These are phyloP conservation scores for Vinca minor DNA, from an alignment of 257 asterid genomes.

Conservation along the genomic window DNA sequence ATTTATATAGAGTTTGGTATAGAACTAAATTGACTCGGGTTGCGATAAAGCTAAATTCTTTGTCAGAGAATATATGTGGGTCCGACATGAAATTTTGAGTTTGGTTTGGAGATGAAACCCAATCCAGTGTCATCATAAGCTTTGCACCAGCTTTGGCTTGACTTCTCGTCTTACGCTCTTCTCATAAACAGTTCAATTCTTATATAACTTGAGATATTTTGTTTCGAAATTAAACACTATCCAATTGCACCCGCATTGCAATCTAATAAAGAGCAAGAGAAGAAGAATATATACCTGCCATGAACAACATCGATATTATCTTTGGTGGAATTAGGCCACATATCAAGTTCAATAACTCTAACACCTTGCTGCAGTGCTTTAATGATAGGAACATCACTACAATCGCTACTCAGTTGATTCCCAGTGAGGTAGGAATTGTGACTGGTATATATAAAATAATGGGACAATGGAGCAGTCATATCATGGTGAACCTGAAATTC, in stretches of 20 bases:
- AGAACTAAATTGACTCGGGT: too few relatives aligned
- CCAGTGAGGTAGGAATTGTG: constrained; percentile 82
- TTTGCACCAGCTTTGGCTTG: too few relatives aligned
- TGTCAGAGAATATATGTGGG: too few relatives aligned
- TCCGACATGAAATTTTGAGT: too few relatives aligned
- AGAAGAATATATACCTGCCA: constrained; percentile 46
- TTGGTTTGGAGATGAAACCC: too few relatives aligned
- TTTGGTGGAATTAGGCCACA: constrained; percentile 78
- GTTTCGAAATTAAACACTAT: too few relatives aligned
- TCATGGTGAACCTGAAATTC: constrained; percentile 53
- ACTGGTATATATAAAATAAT: constrained; percentile 62
- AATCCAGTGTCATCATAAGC: too few relatives aligned
- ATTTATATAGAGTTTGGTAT: too few relatives aligned
- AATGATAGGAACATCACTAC: constrained; percentile 59
- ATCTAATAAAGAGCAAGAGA: background rate
- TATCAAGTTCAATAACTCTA: constrained; percentile 66
- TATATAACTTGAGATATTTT: too few relatives aligned
- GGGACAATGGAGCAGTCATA: constrained; percentile 61
- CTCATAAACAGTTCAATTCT: too few relatives aligned
- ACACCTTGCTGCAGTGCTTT: constrained; percentile 64
- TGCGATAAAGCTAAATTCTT: too few relatives aligned
- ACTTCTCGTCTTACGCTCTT: too few relatives aligned
- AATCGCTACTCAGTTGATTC: constrained; percentile 61
- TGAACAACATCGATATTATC: constrained; percentile 65
- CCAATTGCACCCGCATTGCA: background rate